A percentile compares a stretch with the other conserved stretches of the same genome.
Conservation (phyloP, 2,329 filamentous ascomycete genomes). For the Neoascochyta sp. region DNA sequence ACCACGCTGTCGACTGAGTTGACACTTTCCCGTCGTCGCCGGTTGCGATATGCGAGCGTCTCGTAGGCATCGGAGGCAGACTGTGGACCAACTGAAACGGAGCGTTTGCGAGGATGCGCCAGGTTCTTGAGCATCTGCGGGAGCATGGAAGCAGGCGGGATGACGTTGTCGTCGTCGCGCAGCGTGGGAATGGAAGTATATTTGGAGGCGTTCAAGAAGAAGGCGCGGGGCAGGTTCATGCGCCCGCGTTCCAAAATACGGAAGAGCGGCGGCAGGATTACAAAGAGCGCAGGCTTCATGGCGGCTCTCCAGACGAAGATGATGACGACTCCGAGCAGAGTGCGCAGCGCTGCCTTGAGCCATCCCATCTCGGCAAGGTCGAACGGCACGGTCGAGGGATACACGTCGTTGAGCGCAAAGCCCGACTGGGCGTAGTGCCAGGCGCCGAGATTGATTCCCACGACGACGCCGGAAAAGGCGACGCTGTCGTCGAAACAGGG, state of each 20-base stretch:
- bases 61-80: constrained; percentile 96
- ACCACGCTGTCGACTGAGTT: constrained; percentile 39
- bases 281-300: constrained; percentile 80
- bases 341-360: constrained; percentile 60
- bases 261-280: constrained; percentile 77
- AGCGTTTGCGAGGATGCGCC: constrained; percentile 73
- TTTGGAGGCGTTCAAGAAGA: constrained; percentile 86
- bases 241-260: constrained; percentile 77
- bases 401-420: constrained; percentile 51
- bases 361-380: constrained; percentile 64
- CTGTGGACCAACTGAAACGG: constrained; percentile 88
- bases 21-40: constrained; percentile 59
- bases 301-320: constrained; percentile 88
- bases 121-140: constrained; percentile 78
- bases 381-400: constrained; percentile 61
- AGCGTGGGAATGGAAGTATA: constrained; percentile 79
- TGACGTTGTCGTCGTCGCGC: constrained; percentile 77
- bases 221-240: constrained; percentile 76
- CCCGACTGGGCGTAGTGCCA: constrained; percentile 72
- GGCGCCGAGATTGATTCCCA: constrained; percentile 75
- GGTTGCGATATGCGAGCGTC: constrained; percentile 84
- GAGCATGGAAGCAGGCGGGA: constrained; percentile 85
- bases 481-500: constrained; percentile 97
- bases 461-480: constrained; percentile 83
- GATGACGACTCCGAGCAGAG: constrained; percentile 74